These are phyloP conservation scores for Mortierella sp. DNA, from an alignment of 371 early-diverging fungal species.

Conservation along the genomic window DNA sequence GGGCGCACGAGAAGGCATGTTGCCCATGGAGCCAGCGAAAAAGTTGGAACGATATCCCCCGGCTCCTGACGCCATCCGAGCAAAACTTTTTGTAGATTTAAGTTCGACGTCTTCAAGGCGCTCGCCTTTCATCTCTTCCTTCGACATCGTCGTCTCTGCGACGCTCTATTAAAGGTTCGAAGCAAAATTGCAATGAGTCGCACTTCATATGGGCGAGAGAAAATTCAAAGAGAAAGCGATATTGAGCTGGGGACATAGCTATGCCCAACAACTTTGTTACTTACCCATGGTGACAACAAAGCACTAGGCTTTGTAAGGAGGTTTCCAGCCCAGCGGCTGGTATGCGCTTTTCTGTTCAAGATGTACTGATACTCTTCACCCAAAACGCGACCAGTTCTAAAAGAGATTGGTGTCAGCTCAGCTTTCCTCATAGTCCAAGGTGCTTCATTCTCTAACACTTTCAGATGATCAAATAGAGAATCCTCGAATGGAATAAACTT, in stretches of 20 bases:
- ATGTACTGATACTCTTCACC: constrained; percentile 73
- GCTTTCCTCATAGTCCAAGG: constrained; percentile 33
- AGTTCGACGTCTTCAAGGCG: neutral
- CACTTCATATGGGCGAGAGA: neutral
- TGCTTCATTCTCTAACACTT: constrained; percentile 6
- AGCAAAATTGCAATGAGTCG: neutral
- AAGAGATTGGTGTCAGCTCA: constrained; percentile 10
- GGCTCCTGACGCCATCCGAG: neutral
- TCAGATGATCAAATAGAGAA: constrained; percentile 11
- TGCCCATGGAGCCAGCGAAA: neutral
- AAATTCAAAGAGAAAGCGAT: neutral
- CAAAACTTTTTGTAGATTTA: neutral
- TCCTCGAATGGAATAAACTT: constrained; percentile 29
- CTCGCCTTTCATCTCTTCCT: constrained; percentile 11
- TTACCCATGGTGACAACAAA: constrained; percentile 65
- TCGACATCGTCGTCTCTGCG: constrained; percentile 28
- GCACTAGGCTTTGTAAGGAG: constrained; percentile 64
- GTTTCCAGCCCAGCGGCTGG: constrained; percentile 66
- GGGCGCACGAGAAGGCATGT: constrained; percentile 7
- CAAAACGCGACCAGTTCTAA: constrained; percentile 58
- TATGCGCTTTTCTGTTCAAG: constrained; percentile 59
- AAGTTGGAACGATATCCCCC: too few species aligned
- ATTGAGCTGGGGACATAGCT: neutral
- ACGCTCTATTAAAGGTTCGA: constrained; percentile 15
- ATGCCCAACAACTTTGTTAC: too few species aligned